phyloP scores from a whole-genome alignment of 2,329 filamentous ascomycete species.

The Alternaria sp. region DNA sequence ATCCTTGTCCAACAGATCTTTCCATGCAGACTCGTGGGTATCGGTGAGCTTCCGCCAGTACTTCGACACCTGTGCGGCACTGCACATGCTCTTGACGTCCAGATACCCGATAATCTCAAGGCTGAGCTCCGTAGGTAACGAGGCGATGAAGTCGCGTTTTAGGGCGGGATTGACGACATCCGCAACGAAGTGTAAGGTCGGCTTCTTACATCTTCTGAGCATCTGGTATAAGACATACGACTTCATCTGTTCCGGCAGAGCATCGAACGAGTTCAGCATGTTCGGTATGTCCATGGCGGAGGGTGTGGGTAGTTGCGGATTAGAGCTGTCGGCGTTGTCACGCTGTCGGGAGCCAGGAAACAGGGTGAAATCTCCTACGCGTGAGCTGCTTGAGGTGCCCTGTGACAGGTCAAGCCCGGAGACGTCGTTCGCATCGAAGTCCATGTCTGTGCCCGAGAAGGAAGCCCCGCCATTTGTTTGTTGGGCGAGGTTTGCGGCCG shows the following conservation, averaged over 20 bases:
- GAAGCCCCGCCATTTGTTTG: constrained; percentile 40
- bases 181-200: constrained; percentile 87
- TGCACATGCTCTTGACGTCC: constrained; percentile 83
- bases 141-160: constrained; percentile 89
- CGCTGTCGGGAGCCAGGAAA: constrained; percentile 19
- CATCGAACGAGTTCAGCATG: constrained; percentile 89
- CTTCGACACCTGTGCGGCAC: constrained; percentile 90
- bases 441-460: constrained; percentile 31
- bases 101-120: constrained; percentile 88
- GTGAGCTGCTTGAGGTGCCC: constrained; percentile 16
- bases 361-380: constrained; percentile 20
- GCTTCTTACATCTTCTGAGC: constrained; percentile 82
- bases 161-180: constrained; percentile 91
- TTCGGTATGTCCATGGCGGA: constrained; percentile 77
- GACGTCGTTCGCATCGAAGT: constrained; percentile 45
- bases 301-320: constrained; percentile 47
- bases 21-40: constrained; percentile 94
- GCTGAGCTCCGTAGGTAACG: constrained; percentile 84
- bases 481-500: constrained; percentile 68
- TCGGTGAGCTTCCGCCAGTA: constrained; percentile 92
- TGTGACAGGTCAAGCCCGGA: constrained; percentile 46
- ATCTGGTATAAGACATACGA: constrained; percentile 97
- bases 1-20: constrained; percentile 84
- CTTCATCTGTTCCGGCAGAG: constrained; percentile 89
- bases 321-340: constrained; percentile 30